These are phyloP conservation scores for Pythium phragmiticola DNA, from an alignment of 352 stramenopile genomes.

Conservation along the genomic window DNA sequence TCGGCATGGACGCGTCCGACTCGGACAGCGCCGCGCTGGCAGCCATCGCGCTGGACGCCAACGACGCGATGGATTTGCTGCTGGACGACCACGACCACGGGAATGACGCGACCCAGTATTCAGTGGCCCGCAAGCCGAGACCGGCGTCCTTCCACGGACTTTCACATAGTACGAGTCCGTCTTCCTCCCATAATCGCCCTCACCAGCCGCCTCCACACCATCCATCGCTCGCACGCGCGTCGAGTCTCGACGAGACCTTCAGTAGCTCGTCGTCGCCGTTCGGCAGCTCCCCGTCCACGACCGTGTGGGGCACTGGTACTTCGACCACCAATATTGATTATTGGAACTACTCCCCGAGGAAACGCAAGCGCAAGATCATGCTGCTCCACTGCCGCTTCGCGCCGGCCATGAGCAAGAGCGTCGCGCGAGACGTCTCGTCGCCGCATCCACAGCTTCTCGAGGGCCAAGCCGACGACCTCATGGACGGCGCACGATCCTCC, in stretches of 20 bases:
- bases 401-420: conserved; percentile 26
- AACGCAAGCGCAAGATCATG: conserved; percentile 24
- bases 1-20: conserved; percentile 23
- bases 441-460: conserved; percentile 26
- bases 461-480: conserved; percentile 39
- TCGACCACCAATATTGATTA: too few relatives aligned
- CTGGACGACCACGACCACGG: conserved; percentile 2
- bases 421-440: neutral
- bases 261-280: neutral
- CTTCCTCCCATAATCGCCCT: neutral
- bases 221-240: conserved; percentile 2
- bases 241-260: conserved; percentile 6
- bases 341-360: conserved; percentile 4
- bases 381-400: conserved; percentile 26
- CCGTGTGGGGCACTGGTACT: neutral
- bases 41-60: conserved; percentile 7
- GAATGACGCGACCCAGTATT: neutral
- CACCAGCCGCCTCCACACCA: conserved; percentile 4
- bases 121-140: neutral
- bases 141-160: conserved; percentile 18
- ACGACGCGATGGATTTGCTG: conserved; percentile 19
- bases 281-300: neutral
- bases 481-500: conserved; percentile 24
- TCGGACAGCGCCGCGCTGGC: conserved; percentile 5
- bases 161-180: neutral